These are phyloP conservation scores for Leccinum fallax DNA, from an alignment of 1,284 basidiomycete genomes.

Conservation along the genomic window DNA sequence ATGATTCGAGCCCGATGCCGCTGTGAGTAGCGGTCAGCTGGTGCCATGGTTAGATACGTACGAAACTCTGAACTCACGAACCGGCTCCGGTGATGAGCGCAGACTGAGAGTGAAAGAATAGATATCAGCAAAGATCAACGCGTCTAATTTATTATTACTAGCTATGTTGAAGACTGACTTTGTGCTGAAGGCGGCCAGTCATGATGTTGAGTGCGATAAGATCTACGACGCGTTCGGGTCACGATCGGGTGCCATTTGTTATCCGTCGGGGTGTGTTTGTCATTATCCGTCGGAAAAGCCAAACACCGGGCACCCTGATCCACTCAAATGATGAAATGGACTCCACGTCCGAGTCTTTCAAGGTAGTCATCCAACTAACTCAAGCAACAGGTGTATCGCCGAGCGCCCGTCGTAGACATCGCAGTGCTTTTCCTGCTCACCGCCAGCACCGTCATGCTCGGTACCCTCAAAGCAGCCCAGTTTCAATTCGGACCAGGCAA, in stretches of 20 bases:
- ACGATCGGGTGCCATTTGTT: neutral
- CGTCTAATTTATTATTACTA: neutral
- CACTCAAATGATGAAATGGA: neutral
- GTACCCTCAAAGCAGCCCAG: conserved; percentile 6
- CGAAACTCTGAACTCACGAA: conserved; percentile 59
- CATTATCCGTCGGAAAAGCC: neutral
- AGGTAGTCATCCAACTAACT: conserved; percentile 6
- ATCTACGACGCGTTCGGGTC: neutral
- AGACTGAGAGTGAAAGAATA: conserved; percentile 45
- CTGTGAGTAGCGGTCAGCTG: conserved; percentile 40
- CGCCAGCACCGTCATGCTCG: neutral
- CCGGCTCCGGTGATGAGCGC: conserved; percentile 85
- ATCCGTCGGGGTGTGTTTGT: neutral
- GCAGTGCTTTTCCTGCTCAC: neutral
- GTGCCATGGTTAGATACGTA: neutral
- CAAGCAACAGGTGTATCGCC: neutral
- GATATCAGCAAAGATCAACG: conserved; percentile 4
- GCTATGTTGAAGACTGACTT: conserved; percentile 43
- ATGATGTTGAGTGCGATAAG: conserved; percentile 38
- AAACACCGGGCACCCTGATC: neutral
- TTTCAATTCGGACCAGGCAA: conserved; percentile 20
- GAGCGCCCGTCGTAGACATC: conserved; percentile 1
- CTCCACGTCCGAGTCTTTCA: neutral
- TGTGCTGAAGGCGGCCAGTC: conserved; percentile 72
- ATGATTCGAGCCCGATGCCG: conserved; percentile 93